Evolutionary conservation across 345 rosid species (phyloP), one percentile per base, ranked within the genome.

Genomic region (Acer negundo): DNA sequence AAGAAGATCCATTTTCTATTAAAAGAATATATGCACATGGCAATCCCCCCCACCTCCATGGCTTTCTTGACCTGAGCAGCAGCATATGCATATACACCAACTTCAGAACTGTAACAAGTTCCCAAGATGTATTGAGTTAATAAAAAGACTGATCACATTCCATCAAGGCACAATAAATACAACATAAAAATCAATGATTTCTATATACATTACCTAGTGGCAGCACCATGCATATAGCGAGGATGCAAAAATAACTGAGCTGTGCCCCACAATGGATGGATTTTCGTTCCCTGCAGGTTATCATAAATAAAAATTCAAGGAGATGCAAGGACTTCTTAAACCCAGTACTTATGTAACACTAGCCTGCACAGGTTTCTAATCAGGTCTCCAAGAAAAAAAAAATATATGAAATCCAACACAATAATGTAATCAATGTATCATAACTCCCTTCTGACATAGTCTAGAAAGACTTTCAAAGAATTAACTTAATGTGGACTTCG

Each of bases 11-110:
- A 53, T 19, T 35, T 64, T 9, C 55, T 40, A 8, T 40, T 24
- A 3, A 59, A 59, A 59, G 63, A n/a, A 56, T 9, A 62, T 35
- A 61, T 47, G 20, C 46, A 51, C 38, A 73, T 1, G 38, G 62
- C 53, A 7, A 42, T 42, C 46, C 46, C 53, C 76, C 86, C 55
- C 53, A 92, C 99, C 90, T 96, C 98, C 79, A 94, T 91, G 53
- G 98, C 97, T 62, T 96, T 96, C 89, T 94, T 96, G 76, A 96
- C 99, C 84, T 96, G 99, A 55, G 98, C 98, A 59, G 99, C 98
- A 83, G 93, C 95, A 84, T 91, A 94, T 73, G 95, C 98, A 83
- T 92, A 96, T 16, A 92, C 98, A 40, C 85, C 97, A 58, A 92
- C 74, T 78, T 96, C 97, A 72, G 99, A 83, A 82, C 99, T 92